Evolutionary conservation across 169 alveolate genomes (phyloP).

Genomic region (Eimeria praecox): DNA sequence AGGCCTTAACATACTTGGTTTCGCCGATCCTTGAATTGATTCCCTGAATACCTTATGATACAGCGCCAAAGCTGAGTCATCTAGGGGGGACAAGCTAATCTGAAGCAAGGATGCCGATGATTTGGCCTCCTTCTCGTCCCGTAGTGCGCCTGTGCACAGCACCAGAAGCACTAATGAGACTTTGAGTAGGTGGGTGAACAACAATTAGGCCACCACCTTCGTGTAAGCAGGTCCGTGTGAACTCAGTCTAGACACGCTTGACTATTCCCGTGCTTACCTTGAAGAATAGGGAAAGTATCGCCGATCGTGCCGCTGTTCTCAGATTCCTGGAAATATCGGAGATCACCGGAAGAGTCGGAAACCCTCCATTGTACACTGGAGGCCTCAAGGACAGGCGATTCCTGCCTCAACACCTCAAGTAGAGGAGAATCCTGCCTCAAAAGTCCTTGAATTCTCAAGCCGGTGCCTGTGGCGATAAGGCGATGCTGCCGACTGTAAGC

Average conservation of each 20-base stretch:
- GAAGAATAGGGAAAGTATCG: not conserved
- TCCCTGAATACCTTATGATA: slow-evolving; percentile 46
- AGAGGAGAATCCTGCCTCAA: not conserved
- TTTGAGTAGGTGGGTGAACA: not conserved
- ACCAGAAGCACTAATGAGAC: not conserved
- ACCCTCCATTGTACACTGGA: not conserved
- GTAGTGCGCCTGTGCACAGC: not conserved
- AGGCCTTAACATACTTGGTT: slow-evolving; percentile 27
- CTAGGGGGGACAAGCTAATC: not conserved
- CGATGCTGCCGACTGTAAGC: slow-evolving; percentile 13
- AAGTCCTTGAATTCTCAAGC: not conserved
- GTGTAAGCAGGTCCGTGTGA: not conserved
- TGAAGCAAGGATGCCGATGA: not conserved
- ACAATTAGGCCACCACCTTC: not conserved
- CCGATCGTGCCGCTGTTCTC: not conserved
- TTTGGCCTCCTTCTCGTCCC: not conserved
- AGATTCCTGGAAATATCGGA: not conserved
- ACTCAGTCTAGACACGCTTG: not conserved
- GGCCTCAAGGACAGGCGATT: not conserved
- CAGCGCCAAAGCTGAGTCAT: slow-evolving; percentile 3
- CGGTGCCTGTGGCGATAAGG: not conserved
- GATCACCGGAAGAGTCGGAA: not conserved
- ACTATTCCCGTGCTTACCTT: not conserved
- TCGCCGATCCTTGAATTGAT: slow-evolving; percentile 5
- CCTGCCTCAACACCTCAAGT: not conserved